These are phyloP conservation scores for Geotrichum phurueaensis DNA, from an alignment of 1,139 yeast species.

Conservation along the genomic window DNA sequence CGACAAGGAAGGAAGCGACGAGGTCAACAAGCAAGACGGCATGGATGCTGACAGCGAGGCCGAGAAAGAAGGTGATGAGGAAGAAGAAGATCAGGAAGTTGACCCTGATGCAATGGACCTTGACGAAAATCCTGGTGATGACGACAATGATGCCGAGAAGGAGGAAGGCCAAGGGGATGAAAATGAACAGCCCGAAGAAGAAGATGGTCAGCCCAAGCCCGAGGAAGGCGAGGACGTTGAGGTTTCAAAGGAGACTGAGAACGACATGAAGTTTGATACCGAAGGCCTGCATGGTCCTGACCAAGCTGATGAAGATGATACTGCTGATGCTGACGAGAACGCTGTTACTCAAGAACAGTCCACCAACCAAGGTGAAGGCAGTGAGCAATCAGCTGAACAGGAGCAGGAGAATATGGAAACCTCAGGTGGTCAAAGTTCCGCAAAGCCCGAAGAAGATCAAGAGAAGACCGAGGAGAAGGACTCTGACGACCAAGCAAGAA, in stretches of 20 bases:
- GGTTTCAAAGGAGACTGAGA: slow-evolving; percentile 21
- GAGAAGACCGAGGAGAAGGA: slow-evolving; percentile 25
- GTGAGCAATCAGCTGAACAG: slow-evolving; percentile 59
- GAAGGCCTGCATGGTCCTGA: slow-evolving; percentile 41
- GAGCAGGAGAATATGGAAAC: slow-evolving; percentile 43
- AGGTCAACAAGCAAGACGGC: slow-evolving; percentile 39
- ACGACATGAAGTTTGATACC: slow-evolving; percentile 28
- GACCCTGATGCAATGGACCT: slow-evolving; percentile 63
- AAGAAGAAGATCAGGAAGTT: slow-evolving; percentile 58
- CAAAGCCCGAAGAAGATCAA: slow-evolving; percentile 24
- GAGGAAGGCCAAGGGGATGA: slow-evolving; percentile 62
- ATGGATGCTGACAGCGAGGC: slow-evolving; percentile 29
- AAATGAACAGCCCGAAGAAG: slow-evolving; percentile 25
- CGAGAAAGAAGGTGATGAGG: slow-evolving; percentile 56
- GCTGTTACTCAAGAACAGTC: slow-evolving; percentile 62
- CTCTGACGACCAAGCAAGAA: slow-evolving; percentile 54
- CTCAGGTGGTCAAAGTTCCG: slow-evolving; percentile 24
- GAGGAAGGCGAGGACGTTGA: slow-evolving; percentile 32
- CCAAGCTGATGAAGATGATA: slow-evolving; percentile 47
- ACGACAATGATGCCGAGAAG: slow-evolving; percentile 59
- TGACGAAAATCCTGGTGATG: slow-evolving; percentile 73
- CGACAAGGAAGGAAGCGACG: slow-evolving; percentile 60
- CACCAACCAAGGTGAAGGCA: slow-evolving; percentile 72
- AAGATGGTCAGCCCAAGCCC: slow-evolving; percentile 25
- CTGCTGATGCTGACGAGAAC: slow-evolving; percentile 29